Base-by-base conservation (phyloP, 108 stramenopile species). In the Skeletonema costatum region DNA sequence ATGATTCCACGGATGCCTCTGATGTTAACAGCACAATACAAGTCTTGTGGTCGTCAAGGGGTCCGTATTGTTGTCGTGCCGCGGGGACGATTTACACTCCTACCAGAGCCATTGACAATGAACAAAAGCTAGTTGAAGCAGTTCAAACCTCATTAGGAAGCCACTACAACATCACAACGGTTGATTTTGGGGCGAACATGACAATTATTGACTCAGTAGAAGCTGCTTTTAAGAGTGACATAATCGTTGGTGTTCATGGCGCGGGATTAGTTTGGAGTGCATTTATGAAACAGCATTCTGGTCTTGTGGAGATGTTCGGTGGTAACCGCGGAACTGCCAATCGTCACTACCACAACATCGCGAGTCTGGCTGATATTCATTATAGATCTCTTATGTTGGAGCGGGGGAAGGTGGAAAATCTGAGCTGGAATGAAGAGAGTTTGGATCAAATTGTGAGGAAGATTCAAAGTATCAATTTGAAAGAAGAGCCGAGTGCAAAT, bases 311-410 rank as follows among this genome's bases (percentile, higher is more conserved):
- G 31, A 66, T 75, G 30, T 75, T 75, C 29, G 74, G 74, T n/a
- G 74, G 74, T 21, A 53, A 66, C 42, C 38, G 62, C 5, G 63
- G 10, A 2, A 64, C 30, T 0, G 7, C 0, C 2, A 66, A 67
- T 67, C 14, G 74, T 53, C 65, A 75, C 36, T 67, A 75, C 67
- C 74, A 75, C 33, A 75, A 75, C 42, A 25, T 75, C 4, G 74
- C 74, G 9, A 75, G 74, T 66, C 36, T 75, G 16, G 66, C 74
- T 2, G 74, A 75, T 67, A 44, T 75, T 25, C 74, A 75, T 46
- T 75, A 75, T 32, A n/a, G 64, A 14, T 41, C 41, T 42, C 17
- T 66, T 12, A 42, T 56, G 31, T 42, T 75, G 66, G 14, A 50
- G 0, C 9, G 64, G 19, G 31, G 17, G 17, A 11, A 66, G 17